phyloP scores from a whole-genome alignment of 1,139 yeast genomes.

The Suhomyces taliae region DNA sequence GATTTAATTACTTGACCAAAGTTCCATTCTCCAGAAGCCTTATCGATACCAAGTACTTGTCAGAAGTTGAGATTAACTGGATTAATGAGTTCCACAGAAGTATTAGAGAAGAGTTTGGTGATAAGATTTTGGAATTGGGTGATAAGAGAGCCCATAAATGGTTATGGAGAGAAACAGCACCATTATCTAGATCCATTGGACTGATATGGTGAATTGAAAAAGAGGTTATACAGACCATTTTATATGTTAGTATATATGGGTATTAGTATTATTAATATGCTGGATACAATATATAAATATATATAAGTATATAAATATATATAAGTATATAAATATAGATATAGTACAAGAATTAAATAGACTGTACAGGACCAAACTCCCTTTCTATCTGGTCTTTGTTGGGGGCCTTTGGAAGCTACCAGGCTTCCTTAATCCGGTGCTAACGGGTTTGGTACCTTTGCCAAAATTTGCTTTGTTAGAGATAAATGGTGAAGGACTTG shows the following conservation, averaged over 20 bases:
- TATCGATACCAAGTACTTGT: conserved; percentile 40
- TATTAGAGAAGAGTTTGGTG: conserved; percentile 38
- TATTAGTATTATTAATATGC: too few species aligned
- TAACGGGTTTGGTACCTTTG: conserved; percentile 6
- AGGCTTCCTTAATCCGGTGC: conserved; percentile 47
- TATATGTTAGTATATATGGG: too few species aligned
- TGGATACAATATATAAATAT: too few species aligned
- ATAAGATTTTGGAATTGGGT: conserved; percentile 36
- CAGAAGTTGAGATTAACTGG: conserved; percentile 49
- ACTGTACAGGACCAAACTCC: conserved; percentile 24
- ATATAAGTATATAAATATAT: not conserved
- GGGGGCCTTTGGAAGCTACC: conserved; percentile 36
- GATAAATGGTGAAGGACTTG: conserved; percentile 33
- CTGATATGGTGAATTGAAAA: too few species aligned
- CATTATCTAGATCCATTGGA: conserved; percentile 18
- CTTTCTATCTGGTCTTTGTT: conserved; percentile 14
- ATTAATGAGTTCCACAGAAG: conserved; percentile 47
- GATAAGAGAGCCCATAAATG: conserved; percentile 40
- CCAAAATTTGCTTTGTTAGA: conserved; percentile 31
- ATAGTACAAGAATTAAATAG: conserved; percentile 16
- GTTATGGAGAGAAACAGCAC: conserved; percentile 40
- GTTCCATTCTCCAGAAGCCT: conserved; percentile 54
- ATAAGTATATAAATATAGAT: conserved; percentile 5
- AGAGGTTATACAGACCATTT: too few species aligned
- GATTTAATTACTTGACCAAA: conserved; percentile 51